Conservation (phyloP, 805 yeast genomes). For the Teunomyces pallodes region DNA sequence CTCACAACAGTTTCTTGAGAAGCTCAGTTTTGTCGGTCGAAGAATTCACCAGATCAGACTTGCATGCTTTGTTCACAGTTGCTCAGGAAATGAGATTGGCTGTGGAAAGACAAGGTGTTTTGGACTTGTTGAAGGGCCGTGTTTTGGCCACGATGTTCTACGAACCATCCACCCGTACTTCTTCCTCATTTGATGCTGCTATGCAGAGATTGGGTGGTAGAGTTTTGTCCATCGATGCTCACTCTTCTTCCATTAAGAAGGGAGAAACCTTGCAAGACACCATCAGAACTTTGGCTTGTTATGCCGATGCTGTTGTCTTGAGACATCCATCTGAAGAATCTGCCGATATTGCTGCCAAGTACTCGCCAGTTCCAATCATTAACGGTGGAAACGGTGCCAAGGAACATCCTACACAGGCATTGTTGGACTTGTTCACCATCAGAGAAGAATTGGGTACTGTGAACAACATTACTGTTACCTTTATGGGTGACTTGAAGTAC, state of each 20-base stretch:
- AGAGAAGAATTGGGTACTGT: constrained; percentile 99
- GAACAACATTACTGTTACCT: constrained; percentile 95
- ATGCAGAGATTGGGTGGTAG: constrained; percentile 99
- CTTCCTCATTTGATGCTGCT: constrained; percentile 97
- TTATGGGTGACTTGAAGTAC: constrained; percentile 97
- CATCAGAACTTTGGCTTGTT: constrained; percentile 88
- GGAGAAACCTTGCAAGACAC: constrained; percentile 99
- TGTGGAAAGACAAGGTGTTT: constrained; percentile 93
- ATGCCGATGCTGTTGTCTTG: constrained; percentile 93
- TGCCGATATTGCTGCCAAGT: constrained; percentile 92
- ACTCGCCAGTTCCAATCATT: constrained; percentile 93
- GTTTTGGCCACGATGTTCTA: constrained; percentile 92
- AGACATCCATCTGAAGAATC: constrained; percentile 94
- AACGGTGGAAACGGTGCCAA: constrained; percentile 98
- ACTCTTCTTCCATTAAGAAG: constrained; percentile 91
- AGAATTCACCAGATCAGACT: constrained; percentile 81
- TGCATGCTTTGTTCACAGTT: constrained; percentile 90
- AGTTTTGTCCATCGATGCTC: constrained; percentile 82
- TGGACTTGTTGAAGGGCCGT: constrained; percentile 87
- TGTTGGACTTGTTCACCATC: constrained; percentile 93
- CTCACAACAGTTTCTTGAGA: constrained; percentile 86
- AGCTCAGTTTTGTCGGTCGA: constrained; percentile 85
- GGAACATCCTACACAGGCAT: constrained; percentile 99
- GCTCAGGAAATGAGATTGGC: constrained; percentile 98
- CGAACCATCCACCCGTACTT: constrained; percentile 97